A percentile compares a stretch with the other conserved stretches of the same genome.
Evolutionary conservation across 768 basidiomycete genomes (phyloP).

Genomic region (Suillus sp.): DNA sequence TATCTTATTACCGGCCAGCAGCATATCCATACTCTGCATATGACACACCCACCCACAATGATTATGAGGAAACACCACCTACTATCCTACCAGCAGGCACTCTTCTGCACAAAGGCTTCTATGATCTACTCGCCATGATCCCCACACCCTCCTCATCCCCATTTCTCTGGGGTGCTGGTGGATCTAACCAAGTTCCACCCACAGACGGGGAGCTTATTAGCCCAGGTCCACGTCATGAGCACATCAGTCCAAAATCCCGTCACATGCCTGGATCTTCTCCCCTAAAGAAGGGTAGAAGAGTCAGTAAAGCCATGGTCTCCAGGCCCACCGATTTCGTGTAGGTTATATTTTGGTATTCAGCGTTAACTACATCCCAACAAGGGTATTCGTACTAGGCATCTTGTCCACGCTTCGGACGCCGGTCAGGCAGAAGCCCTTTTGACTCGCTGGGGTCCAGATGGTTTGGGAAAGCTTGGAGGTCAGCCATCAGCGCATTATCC

Average conservation of each 20-base stretch:
- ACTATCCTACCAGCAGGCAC: conserved; percentile 66
- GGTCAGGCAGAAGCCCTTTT: conserved; percentile 87
- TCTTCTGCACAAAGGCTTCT: conserved; percentile 87
- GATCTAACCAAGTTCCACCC: conserved; percentile 35
- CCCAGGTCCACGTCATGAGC: conserved; percentile 73
- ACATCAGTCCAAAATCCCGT: conserved; percentile 36
- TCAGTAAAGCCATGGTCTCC: conserved; percentile 90
- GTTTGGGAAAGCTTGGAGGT: conserved; percentile 88
- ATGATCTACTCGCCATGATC: conserved; percentile 79
- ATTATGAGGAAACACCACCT: conserved; percentile 44
- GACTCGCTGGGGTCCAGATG: conserved; percentile 86
- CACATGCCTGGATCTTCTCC: conserved; percentile 27
- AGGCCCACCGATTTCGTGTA: conserved; percentile 83
- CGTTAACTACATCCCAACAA: conserved; percentile 23
- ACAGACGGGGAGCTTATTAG: conserved; percentile 41
- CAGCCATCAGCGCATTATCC: conserved; percentile 29
- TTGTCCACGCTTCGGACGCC: conserved; percentile 89
- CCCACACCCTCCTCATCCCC: conserved; percentile 70
- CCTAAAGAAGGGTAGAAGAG: conserved; percentile 58
- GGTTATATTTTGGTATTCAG: conserved; percentile 36
- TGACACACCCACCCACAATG: conserved; percentile 21
- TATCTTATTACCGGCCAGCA: conserved; percentile 20
- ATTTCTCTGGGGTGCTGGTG: conserved; percentile 50
- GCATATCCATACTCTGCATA: conserved; percentile 41
- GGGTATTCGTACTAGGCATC: conserved; percentile 54